A percentile compares a stretch with the other conserved stretches of the same genome.
Conservation (phyloP, 768 basidiomycete genomes). For the Gloeostereum incarnatum region DNA sequence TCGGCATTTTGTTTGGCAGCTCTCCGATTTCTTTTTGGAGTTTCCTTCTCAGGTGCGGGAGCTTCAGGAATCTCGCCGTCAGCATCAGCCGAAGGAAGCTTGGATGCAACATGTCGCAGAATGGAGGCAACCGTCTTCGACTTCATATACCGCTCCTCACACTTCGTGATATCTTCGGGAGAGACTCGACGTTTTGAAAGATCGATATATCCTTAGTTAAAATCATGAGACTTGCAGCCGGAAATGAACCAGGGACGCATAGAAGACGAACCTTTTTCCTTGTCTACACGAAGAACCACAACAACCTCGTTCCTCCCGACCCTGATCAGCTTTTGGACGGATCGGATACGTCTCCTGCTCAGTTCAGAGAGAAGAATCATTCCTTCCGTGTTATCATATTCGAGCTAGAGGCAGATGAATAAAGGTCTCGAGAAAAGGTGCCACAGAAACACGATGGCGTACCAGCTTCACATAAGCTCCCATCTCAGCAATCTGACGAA, state of each 20-base stretch:
- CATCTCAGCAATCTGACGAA: conserved; percentile 99
- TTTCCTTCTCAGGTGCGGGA: conserved; percentile 30
- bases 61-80: conserved; percentile 19
- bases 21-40: conserved; percentile 35
- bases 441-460: conserved; percentile 21
- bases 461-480: conserved; percentile 98
- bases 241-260: no score
- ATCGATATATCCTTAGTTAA: conserved; percentile 87
- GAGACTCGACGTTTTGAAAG: conserved; percentile 97
- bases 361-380: conserved; percentile 99
- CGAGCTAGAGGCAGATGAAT: conserved; percentile 48
- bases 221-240: no score
- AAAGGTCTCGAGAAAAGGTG: not conserved
- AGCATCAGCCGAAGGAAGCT: conserved; percentile 43
- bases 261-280: conserved; percentile 78
- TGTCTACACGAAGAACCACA: conserved; percentile 95
- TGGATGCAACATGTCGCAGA: conserved; percentile 84
- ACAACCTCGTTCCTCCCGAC: conserved; percentile 98
- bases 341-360: conserved; percentile 90
- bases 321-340: conserved; percentile 95
- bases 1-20: conserved; percentile 32
- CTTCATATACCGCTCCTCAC: conserved; percentile 98
- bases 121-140: conserved; percentile 93
- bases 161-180: conserved; percentile 97
- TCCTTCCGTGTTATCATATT: conserved; percentile 98